Base-by-base conservation (phyloP, 2,329 filamentous ascomycete genomes). In the Metarhizium sp. region DNA sequence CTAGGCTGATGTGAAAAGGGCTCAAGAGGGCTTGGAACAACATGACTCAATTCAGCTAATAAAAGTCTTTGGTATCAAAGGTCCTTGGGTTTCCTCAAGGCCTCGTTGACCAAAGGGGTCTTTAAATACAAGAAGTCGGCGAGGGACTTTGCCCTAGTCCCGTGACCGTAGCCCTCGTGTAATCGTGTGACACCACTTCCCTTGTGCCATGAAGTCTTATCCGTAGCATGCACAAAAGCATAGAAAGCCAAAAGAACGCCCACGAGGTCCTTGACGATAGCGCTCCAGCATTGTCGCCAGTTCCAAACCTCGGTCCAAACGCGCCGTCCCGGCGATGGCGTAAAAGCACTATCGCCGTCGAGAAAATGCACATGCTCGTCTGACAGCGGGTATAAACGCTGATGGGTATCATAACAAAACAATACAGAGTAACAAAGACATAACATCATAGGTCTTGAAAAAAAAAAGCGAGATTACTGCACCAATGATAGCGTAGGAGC, bases 311-410 rank as follows among this genome's bases (percentile, higher is more conserved):
- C 75, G 72, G 75, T 76, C 69, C 67, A 72, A 73, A 76, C 71
- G 73, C 75, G 70, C 75, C 75, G 75, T 78, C 76, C 73, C 75
- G 75, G 74, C 74, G 71, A 78, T 78, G 76, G 76, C 76, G 76
- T 77, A 78, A 67, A 59, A 76, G 76, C 76, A 78, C 76, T 78
- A 66, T 78, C 75, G 73, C 75, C 73, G 75, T 75, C 76, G 75
- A 78, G 72, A 64, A 61, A 56, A 55, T 46, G 58, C 56, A 64
- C 59, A 58, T 62, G 64, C 71, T 73, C 72, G 72, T 69, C 64
- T 65, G 71, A 74, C 70, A 69, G 69, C 71, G 71, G 65, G 70
- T 71, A 66, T 67, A 73, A 73, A 74, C 71, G 69, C 70, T 63
- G 62, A 72, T 73, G 72, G 72, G 71, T 74, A 74, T 74, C 71